Evolutionary conservation across 2,329 filamentous ascomycete species (phyloP).

Genomic region (Phialemoniopsis sp.): DNA sequence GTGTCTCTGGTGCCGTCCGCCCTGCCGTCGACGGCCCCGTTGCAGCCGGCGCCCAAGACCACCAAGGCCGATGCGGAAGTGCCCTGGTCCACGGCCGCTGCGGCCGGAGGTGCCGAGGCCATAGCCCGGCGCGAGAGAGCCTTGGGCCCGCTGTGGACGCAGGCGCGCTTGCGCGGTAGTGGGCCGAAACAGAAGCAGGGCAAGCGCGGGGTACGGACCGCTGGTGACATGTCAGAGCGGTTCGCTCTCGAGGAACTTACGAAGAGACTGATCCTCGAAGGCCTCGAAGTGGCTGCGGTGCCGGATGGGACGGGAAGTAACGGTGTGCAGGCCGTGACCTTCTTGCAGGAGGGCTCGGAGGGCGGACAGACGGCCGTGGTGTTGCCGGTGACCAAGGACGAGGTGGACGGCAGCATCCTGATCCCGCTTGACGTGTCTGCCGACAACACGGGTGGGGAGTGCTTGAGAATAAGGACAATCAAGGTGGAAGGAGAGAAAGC

Average conservation of each 20-base stretch:
- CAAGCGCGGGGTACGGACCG: too few species aligned
- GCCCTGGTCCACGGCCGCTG: conserved; percentile 50
- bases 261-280: conserved; percentile 34
- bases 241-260: conserved; percentile 1
- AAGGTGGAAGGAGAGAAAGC: conserved; percentile 27
- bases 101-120: conserved; percentile 46
- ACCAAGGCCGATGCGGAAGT: conserved; percentile 59
- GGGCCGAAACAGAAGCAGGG: conserved; percentile 1
- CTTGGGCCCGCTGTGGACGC: conserved; percentile 64
- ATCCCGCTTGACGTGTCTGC: conserved; percentile 10
- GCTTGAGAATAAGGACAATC: conserved; percentile 20
- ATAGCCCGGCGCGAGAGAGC: conserved; percentile 54
- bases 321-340: conserved; percentile 5
- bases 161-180: conserved; percentile 7
- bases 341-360: conserved; percentile 1
- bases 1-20: conserved; percentile 25
- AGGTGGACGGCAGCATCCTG: conserved; percentile 4
- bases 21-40: conserved; percentile 6
- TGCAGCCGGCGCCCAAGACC: conserved; percentile 68
- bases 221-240: too few species aligned
- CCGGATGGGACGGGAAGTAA: conserved; percentile 6
- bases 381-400: conserved; percentile 8
- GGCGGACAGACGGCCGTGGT: neutral
- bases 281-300: conserved; percentile 18
- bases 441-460: conserved; percentile 3